These are phyloP conservation scores for Zasmidium cellare DNA, from an alignment of 2,329 filamentous ascomycete species.

Conservation along the genomic window DNA sequence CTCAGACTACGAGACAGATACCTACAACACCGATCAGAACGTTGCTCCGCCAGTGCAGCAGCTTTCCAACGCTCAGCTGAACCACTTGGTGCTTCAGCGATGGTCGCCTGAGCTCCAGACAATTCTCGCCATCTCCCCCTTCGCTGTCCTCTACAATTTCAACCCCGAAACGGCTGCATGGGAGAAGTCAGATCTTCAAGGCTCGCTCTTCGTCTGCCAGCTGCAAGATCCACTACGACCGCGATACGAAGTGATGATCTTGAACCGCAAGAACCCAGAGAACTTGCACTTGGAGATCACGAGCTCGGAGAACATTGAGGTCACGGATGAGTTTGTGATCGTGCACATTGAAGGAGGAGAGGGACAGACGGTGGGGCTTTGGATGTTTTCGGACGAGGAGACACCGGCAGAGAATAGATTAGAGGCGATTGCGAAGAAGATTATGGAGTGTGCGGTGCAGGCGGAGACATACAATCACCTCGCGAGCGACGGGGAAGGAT, in stretches of 20 bases:
- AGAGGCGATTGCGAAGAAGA: constrained; percentile 53
- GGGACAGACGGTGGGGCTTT: constrained; percentile 54
- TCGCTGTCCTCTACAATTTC: constrained; percentile 84
- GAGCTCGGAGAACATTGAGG: constrained; percentile 45
- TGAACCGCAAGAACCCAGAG: constrained; percentile 50
- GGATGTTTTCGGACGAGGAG: constrained; percentile 65
- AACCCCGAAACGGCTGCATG: constrained; percentile 64
- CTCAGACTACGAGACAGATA: constrained; percentile 57
- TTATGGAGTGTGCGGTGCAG: constrained; percentile 56
- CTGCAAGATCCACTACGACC: constrained; percentile 29
- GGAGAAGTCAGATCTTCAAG: constrained; percentile 85
- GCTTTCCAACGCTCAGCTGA: constrained; percentile 76
- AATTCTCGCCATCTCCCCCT: constrained; percentile 79
- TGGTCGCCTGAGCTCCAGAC: constrained; percentile 72
- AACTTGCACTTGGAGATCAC: constrained; percentile 48
- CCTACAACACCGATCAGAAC: constrained; percentile 36
- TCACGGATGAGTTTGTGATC: constrained; percentile 61
- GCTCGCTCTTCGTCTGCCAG: constrained; percentile 84
- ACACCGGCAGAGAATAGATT: constrained; percentile 41
- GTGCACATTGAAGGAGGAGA: constrained; percentile 46
- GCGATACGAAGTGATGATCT: constrained; percentile 46
- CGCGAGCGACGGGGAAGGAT: constrained; percentile 10
- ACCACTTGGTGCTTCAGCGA: constrained; percentile 78
- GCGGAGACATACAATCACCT: constrained; percentile 40
- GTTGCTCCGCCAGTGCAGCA: constrained; percentile 22